Conservation (phyloP, 2,329 filamentous ascomycete species). For the Zalaria sp. region DNA sequence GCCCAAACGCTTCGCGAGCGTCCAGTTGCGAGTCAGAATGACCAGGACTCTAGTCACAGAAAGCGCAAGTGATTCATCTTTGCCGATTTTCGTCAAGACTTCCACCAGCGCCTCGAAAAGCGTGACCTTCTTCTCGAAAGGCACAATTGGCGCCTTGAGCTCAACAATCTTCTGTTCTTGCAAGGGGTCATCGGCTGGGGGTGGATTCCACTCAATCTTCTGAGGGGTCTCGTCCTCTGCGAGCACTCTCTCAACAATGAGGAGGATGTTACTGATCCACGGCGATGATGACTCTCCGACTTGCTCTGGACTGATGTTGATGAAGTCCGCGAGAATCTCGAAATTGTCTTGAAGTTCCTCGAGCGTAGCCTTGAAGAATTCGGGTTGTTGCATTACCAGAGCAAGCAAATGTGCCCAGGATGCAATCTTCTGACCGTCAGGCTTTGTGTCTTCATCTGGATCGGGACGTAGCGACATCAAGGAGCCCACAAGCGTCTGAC, state of each 20-base stretch:
- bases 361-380: conserved; percentile 67
- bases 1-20: conserved; percentile 60
- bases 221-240: conserved; percentile 74
- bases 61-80: conserved; percentile 71
- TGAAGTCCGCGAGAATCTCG: conserved; percentile 59
- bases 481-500: conserved; percentile 69
- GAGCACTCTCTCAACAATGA: conserved; percentile 83
- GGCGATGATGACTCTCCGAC: conserved; percentile 67
- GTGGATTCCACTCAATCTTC: conserved; percentile 52
- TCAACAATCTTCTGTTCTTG: conserved; percentile 38
- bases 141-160: conserved; percentile 47
- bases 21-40: conserved; percentile 68
- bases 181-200: conserved; percentile 26
- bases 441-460: conserved; percentile 30
- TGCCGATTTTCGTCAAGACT: conserved; percentile 72
- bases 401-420: conserved; percentile 88
- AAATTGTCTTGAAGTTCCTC: conserved; percentile 66
- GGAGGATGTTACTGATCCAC: conserved; percentile 81
- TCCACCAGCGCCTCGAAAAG: conserved; percentile 70
- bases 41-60: conserved; percentile 74
- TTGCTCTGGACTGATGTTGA: conserved; percentile 54
- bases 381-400: conserved; percentile 66
- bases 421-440: conserved; percentile 56
- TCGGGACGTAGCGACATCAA: conserved; percentile 49
- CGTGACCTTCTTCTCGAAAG: conserved; percentile 48